phyloP scores from a whole-genome alignment of 495 filamentous ascomycete species.

The Neurospora cerealis region DNA sequence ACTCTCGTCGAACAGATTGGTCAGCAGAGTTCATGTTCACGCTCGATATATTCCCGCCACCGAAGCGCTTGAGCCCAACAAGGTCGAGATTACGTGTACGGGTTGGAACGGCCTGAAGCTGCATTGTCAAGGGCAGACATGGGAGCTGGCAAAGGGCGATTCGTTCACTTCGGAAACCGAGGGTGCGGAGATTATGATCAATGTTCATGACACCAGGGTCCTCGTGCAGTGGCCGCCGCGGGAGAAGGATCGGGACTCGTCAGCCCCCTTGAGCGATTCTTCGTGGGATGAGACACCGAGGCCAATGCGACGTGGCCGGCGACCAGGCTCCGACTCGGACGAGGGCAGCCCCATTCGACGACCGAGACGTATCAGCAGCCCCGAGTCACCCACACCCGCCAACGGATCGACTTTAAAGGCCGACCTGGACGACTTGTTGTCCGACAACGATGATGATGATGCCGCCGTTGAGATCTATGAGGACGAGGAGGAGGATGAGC shows the following conservation, averaged over 20 bases:
- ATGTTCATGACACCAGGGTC: slow-evolving; percentile 87
- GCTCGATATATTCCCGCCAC: slow-evolving; percentile 66
- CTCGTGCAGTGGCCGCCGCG: slow-evolving; percentile 74
- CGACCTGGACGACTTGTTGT: slow-evolving; percentile 21
- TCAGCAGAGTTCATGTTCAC: slow-evolving; percentile 87
- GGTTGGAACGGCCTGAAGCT: slow-evolving; percentile 95
- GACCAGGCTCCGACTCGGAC: slow-evolving; percentile 20
- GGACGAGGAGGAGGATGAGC: slow-evolving; percentile 40
- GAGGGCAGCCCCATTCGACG: slow-evolving; percentile 61
- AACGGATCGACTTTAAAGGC: slow-evolving; percentile 18
- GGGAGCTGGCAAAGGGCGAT: slow-evolving; percentile 79
- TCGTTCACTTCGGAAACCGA: slow-evolving; percentile 86
- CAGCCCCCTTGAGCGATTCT: slow-evolving; percentile 54
- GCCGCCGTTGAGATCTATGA: slow-evolving; percentile 44
- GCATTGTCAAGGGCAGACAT: slow-evolving; percentile 81
- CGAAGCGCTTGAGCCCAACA: slow-evolving; percentile 51
- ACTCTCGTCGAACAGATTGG: slow-evolving; percentile 78
- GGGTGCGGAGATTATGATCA: slow-evolving; percentile 84
- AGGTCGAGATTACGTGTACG: slow-evolving; percentile 76
- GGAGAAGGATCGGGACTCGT: slow-evolving; percentile 48
- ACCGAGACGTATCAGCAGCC: slow-evolving; percentile 51
- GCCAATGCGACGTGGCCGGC: slow-evolving; percentile 5
- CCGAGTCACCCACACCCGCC: slow-evolving; percentile 65
- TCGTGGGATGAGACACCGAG: slow-evolving; percentile 56
- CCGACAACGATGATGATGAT: slow-evolving; percentile 14